These are phyloP conservation scores for Wallacemonas sp. DNA, from an alignment of 208 protist genomes.

Conservation along the genomic window DNA sequence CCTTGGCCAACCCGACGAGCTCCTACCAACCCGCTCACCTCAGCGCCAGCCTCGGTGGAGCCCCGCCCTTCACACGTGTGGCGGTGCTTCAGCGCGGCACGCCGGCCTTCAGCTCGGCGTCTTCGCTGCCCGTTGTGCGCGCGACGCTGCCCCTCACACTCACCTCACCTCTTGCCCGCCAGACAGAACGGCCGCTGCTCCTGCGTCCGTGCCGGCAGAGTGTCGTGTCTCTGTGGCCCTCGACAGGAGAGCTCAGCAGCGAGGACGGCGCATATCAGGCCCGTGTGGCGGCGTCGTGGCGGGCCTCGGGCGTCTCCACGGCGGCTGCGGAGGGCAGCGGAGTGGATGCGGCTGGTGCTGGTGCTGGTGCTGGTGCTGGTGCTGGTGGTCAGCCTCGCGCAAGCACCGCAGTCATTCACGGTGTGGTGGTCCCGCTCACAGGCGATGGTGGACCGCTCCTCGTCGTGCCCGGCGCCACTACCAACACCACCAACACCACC, in stretches of 20 bases:
- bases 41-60: constrained; percentile 8
- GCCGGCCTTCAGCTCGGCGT: background rate
- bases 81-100: background rate
- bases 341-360: background rate
- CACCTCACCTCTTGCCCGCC: background rate
- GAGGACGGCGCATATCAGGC: background rate
- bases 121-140: background rate
- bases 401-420: too few relatives aligned
- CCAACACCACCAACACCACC: too few relatives aligned
- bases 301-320: background rate
- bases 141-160: background rate
- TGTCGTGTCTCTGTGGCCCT: background rate
- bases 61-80: background rate
- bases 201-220: background rate
- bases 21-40: constrained; percentile 10
- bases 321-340: background rate
- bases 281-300: background rate
- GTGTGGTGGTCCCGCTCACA: too few relatives aligned
- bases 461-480: too few relatives aligned
- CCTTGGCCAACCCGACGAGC: background rate
- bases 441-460: too few relatives aligned
- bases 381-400: too few relatives aligned
- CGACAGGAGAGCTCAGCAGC: background rate
- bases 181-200: background rate
- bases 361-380: background rate